Percentiles rank a stretch among this genome's conserved stretches.
Evolutionary conservation across 2,329 filamentous ascomycete genomes (phyloP).

Genomic region (Colletotrichum coccodes): DNA sequence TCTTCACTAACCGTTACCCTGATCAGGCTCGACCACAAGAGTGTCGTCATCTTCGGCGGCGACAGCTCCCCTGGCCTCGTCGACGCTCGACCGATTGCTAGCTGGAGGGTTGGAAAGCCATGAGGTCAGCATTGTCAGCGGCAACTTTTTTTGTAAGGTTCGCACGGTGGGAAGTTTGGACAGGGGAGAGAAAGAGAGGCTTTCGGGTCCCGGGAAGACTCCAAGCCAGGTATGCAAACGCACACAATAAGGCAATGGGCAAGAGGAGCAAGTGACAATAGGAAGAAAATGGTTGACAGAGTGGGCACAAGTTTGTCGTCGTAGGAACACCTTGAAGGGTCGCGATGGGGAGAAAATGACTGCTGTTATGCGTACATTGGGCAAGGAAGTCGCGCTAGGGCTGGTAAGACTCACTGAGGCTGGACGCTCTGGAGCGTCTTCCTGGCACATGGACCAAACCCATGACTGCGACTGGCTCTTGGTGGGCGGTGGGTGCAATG

Average conservation of each 20-base stretch:
- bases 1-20: slow-evolving; percentile 83
- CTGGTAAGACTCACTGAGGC: slow-evolving; percentile 33
- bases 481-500: slow-evolving; percentile 22
- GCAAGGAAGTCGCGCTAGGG: slow-evolving; percentile 24
- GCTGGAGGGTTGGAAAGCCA: slow-evolving; percentile 49
- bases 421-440: slow-evolving; percentile 33
- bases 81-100: slow-evolving; percentile 65
- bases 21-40: slow-evolving; percentile 86
- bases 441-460: slow-evolving; percentile 37
- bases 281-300: neutral
- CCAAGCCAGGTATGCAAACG: neutral
- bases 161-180: slow-evolving; percentile 16
- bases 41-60: slow-evolving; percentile 75
- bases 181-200: slow-evolving; percentile 19
- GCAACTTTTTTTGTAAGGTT: slow-evolving; percentile 26
- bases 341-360: slow-evolving; percentile 14
- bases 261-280: neutral
- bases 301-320: slow-evolving; percentile 8
- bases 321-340: slow-evolving; percentile 1
- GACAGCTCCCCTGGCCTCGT: slow-evolving; percentile 59
- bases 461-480: slow-evolving; percentile 35
- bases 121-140: slow-evolving; percentile 50
- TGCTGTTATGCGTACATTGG: slow-evolving; percentile 24
- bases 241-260: neutral
- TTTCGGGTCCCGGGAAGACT: slow-evolving; percentile 14